These are phyloP conservation scores for Brassica juncea DNA, from an alignment of 345 rosid genomes.

Conservation along the genomic window DNA sequence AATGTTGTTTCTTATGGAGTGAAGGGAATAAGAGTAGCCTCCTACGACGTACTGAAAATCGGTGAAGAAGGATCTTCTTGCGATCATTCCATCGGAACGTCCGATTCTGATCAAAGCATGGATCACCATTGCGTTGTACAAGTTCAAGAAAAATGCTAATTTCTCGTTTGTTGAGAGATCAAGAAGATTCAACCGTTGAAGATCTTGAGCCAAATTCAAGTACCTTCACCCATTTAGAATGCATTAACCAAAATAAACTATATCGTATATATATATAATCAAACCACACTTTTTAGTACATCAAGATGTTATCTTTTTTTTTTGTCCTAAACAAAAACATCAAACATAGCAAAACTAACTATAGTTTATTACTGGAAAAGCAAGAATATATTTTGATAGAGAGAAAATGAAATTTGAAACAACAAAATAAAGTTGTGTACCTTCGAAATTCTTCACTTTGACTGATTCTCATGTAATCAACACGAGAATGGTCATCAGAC, in stretches of 20 bases:
- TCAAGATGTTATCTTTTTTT: background rate
- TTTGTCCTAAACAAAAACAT: background rate
- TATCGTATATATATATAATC: background rate
- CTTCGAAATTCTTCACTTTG: conserved; percentile 83
- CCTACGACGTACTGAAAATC: conserved; percentile 82
- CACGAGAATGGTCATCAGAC: conserved; percentile 60
- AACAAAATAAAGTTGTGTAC: conserved; percentile 35
- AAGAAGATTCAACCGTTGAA: conserved; percentile 69
- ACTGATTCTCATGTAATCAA: conserved; percentile 65
- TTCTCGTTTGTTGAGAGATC: conserved; percentile 59
- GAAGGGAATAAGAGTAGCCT: conserved; percentile 69
- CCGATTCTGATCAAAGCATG: conserved; percentile 79
- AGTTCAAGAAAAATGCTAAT: conserved; percentile 77
- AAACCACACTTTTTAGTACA: background rate
- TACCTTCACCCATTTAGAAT: conserved; percentile 49
- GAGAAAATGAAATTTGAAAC: background rate
- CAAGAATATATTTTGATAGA: background rate
- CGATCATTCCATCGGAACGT: conserved; percentile 62
- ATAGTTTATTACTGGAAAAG: background rate
- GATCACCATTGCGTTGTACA: conserved; percentile 90
- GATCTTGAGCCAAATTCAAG: conserved; percentile 60
- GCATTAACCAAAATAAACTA: background rate
- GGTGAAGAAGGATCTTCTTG: conserved; percentile 62
- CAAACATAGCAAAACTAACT: background rate
- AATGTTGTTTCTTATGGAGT: conserved; percentile 65